These are phyloP conservation scores for Phytophthora hibernalis DNA, from an alignment of 352 stramenopile genomes.

Conservation along the genomic window DNA sequence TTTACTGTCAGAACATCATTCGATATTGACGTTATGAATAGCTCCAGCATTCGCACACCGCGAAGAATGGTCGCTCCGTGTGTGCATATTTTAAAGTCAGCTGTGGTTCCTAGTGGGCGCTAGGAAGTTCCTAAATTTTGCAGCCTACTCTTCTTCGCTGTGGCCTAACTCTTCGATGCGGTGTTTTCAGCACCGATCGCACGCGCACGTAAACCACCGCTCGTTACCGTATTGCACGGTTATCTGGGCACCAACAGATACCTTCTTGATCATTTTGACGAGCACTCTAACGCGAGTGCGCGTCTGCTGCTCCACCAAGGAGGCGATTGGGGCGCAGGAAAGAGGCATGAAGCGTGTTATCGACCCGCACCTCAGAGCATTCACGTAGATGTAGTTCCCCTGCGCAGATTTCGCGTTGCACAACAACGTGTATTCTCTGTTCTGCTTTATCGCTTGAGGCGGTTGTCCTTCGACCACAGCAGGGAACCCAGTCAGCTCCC, in stretches of 20 bases:
- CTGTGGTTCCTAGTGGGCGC: background rate
- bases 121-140: background rate
- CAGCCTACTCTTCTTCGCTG: too few relatives aligned
- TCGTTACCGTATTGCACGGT: too few relatives aligned
- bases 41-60: too few relatives aligned
- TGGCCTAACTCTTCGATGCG: background rate
- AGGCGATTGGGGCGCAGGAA: constrained; percentile 1
- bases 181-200: background rate
- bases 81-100: too few relatives aligned
- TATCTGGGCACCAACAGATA: background rate
- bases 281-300: background rate
- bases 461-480: background rate
- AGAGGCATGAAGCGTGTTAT: constrained; percentile 5
- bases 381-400: constrained; percentile 11
- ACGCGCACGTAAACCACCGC: constrained; percentile 14
- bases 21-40: too few relatives aligned
- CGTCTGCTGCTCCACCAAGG: constrained; percentile 16
- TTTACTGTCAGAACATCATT: too few relatives aligned
- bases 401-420: constrained; percentile 5
- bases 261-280: constrained; percentile 13
- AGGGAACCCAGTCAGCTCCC: background rate
- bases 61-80: too few relatives aligned
- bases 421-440: background rate
- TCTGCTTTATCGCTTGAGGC: background rate
- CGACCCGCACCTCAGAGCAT: too few relatives aligned